These are phyloP conservation scores for Sporothrix dimorphospora DNA, from an alignment of 2,329 filamentous ascomycete genomes.

Conservation along the genomic window DNA sequence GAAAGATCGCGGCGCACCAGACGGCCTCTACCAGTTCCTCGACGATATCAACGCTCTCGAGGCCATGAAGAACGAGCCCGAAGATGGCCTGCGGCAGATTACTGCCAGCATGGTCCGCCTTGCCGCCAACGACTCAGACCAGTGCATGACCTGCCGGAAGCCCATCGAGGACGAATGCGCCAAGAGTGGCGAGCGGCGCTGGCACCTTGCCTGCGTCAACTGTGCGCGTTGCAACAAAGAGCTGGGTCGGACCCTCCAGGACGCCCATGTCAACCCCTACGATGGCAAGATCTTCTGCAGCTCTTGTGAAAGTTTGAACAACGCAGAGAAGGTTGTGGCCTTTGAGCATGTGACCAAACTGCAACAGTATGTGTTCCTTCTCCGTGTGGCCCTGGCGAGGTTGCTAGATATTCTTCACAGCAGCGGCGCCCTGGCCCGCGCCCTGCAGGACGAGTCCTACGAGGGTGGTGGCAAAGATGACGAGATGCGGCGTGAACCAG, in stretches of 20 bases:
- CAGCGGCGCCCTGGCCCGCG: conserved; percentile 76
- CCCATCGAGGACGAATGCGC: conserved; percentile 95
- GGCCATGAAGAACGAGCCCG: conserved; percentile 63
- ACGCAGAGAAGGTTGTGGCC: conserved; percentile 52
- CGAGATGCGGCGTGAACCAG: conserved; percentile 66
- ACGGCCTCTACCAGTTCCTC: conserved; percentile 80
- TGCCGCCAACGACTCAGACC: conserved; percentile 78
- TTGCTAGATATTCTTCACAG: conserved; percentile 84
- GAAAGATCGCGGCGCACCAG: conserved; percentile 73
- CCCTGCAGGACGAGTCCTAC: neutral
- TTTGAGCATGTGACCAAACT: conserved; percentile 82
- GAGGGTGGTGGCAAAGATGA: conserved; percentile 3
- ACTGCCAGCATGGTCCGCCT: conserved; percentile 67
- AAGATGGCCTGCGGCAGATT: conserved; percentile 62
- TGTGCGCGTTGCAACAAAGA: conserved; percentile 70
- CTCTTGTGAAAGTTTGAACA: conserved; percentile 60
- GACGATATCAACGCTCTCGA: conserved; percentile 86
- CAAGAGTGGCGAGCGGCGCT: conserved; percentile 72
- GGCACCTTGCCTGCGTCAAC: conserved; percentile 81
- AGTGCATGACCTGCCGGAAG: conserved; percentile 78
- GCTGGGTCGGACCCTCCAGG: conserved; percentile 67
- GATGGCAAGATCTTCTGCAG: conserved; percentile 73
- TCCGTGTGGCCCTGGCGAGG: conserved; percentile 87
- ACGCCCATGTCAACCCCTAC: conserved; percentile 70
- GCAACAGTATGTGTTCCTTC: conserved; percentile 90